These are phyloP conservation scores for Sphaceloma murrayae DNA, from an alignment of 2,329 filamentous ascomycete species.

Conservation along the genomic window DNA sequence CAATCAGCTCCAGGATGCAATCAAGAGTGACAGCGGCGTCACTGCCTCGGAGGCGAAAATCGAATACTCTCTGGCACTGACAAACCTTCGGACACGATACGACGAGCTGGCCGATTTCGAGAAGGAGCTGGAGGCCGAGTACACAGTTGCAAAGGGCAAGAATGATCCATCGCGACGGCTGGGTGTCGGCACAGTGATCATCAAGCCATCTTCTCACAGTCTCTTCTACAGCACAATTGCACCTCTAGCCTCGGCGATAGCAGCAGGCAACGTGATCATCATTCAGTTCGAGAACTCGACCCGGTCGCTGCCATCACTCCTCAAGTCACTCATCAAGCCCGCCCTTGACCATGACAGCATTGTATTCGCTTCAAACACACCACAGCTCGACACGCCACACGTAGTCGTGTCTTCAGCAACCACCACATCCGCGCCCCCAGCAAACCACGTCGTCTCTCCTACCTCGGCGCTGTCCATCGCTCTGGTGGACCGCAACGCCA, in stretches of 20 bases:
- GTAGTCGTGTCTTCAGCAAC: constrained; percentile 23
- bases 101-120: constrained; percentile 25
- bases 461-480: constrained; percentile 38
- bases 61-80: constrained; percentile 36
- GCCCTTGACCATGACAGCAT: constrained; percentile 44
- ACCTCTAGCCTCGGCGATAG: constrained; percentile 39
- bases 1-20: constrained; percentile 32
- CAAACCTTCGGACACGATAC: constrained; percentile 34
- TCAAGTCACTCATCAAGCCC: constrained; percentile 32
- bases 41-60: constrained; percentile 32
- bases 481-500: constrained; percentile 51
- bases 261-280: constrained; percentile 44
- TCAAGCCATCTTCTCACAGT: constrained; percentile 41
- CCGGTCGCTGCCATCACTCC: constrained; percentile 28
- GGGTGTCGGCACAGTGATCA: constrained; percentile 38
- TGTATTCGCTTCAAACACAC: constrained; percentile 31
- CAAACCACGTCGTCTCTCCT: constrained; percentile 31
- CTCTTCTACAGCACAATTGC: constrained; percentile 40
- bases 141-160: constrained; percentile 33
- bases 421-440: constrained; percentile 21
- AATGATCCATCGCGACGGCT: constrained; percentile 30
- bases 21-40: constrained; percentile 33
- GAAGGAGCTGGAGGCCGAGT: constrained; percentile 32
- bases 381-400: constrained; percentile 15
- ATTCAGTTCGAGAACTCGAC: constrained; percentile 39